A percentile compares a stretch with the other conserved stretches of the same genome.
phyloP scores from a whole-genome alignment of 1,284 basidiomycete species.

The Sanghuangporus weigelae region DNA sequence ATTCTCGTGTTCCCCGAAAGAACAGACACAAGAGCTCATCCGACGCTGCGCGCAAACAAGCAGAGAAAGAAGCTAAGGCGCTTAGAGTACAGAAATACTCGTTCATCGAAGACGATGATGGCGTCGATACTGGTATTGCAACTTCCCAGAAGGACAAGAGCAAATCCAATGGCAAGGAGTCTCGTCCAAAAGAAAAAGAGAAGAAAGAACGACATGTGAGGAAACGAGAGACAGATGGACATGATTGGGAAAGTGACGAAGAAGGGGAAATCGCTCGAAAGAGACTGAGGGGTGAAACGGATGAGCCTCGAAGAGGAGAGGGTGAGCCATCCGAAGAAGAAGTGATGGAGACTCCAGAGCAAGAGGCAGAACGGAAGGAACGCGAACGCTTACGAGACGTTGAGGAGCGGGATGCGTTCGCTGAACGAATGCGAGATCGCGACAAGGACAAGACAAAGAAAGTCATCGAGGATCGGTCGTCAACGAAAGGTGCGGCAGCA shows the following conservation, averaged over 20 bases:
- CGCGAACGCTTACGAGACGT: conserved; percentile 76
- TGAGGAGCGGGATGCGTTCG: conserved; percentile 89
- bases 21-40: conserved; percentile 57
- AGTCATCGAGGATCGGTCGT: conserved; percentile 89
- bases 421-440: conserved; percentile 79
- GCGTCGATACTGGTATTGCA: conserved; percentile 42
- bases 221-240: conserved; percentile 74
- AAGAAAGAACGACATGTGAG: conserved; percentile 61
- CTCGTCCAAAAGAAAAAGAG: conserved; percentile 40
- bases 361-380: conserved; percentile 68
- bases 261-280: conserved; percentile 71
- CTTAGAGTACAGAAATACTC: conserved; percentile 74
- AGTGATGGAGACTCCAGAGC: conserved; percentile 55
- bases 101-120: conserved; percentile 74
- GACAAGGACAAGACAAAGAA: conserved; percentile 87
- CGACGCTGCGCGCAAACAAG: conserved; percentile 51
- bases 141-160: conserved; percentile 28
- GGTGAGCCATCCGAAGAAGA: conserved; percentile 32
- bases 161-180: conserved; percentile 45
- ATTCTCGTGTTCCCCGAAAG: conserved; percentile 68
- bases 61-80: conserved; percentile 66
- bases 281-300: conserved; percentile 46
- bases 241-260: conserved; percentile 86
- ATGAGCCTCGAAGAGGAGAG: conserved; percentile 26
- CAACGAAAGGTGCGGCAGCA: conserved; percentile 62